Conservation (phyloP, 495 filamentous ascomycete species). For the Hypoxylon rickii region DNA sequence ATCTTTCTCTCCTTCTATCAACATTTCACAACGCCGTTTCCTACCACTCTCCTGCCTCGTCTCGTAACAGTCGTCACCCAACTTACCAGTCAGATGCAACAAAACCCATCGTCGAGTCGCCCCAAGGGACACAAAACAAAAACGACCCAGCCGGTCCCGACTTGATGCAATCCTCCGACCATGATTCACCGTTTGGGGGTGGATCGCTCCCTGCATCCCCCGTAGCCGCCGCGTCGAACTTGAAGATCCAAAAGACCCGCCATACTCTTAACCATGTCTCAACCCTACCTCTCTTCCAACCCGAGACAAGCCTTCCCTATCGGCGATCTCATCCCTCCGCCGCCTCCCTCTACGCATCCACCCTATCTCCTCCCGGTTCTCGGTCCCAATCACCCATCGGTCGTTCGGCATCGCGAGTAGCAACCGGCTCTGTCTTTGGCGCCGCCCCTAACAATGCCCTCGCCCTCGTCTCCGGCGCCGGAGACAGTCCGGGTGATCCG, state of each 20-base stretch:
- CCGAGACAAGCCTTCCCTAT: constrained; percentile 54
- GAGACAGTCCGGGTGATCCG: constrained; percentile 61
- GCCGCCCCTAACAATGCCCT: constrained; percentile 43
- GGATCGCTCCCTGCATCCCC: constrained; percentile 47
- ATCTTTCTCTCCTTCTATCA: too few relatives aligned
- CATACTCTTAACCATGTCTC: constrained; percentile 42
- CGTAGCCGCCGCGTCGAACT: constrained; percentile 43
- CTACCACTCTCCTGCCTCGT: background rate
- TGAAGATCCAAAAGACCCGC: constrained; percentile 42
- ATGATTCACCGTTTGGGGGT: constrained; percentile 46
- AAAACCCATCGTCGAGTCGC: constrained; percentile 9
- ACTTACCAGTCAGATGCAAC: constrained; percentile 36
- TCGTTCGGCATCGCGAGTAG: constrained; percentile 55
- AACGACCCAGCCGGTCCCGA: constrained; percentile 5
- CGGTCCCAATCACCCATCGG: constrained; percentile 64
- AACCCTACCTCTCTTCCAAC: constrained; percentile 41
- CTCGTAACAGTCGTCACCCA: constrained; percentile 4
- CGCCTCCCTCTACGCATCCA: constrained; percentile 62
- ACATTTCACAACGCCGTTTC: too few relatives aligned
- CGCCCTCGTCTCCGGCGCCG: constrained; percentile 54
- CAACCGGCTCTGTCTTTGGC: constrained; percentile 54
- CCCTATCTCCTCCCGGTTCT: constrained; percentile 57
- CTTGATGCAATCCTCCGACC: constrained; percentile 52
- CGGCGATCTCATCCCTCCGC: constrained; percentile 60
- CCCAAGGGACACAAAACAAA: constrained; percentile 13